These are phyloP conservation scores for Aspergillus sp. DNA, from an alignment of 2,329 filamentous ascomycete genomes.

Conservation along the genomic window DNA sequence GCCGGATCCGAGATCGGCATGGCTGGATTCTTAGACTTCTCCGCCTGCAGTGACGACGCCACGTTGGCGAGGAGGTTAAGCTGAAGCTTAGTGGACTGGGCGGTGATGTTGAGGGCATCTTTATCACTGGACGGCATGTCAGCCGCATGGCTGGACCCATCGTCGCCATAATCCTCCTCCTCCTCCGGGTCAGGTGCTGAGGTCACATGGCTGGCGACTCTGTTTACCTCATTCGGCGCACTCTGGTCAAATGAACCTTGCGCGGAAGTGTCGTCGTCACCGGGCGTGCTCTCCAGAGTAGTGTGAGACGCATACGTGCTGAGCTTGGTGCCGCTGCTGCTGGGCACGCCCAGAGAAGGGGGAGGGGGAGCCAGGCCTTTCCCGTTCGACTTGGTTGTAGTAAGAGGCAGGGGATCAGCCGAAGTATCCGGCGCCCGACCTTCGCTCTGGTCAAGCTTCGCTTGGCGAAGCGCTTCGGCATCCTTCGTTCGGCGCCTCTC, in stretches of 20 bases:
- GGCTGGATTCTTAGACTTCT: slow-evolving; percentile 60
- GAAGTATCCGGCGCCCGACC: slow-evolving; percentile 39
- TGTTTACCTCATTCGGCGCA: slow-evolving; percentile 41
- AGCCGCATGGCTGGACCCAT: slow-evolving; percentile 68
- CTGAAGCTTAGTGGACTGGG: slow-evolving; percentile 86
- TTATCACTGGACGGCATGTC: slow-evolving; percentile 68
- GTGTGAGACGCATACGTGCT: slow-evolving; percentile 41
- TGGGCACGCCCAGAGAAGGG: slow-evolving; percentile 26
- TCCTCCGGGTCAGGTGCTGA: slow-evolving; percentile 51
- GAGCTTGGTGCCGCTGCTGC: slow-evolving; percentile 35
- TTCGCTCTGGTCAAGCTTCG: slow-evolving; percentile 63
- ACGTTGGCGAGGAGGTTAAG: slow-evolving; percentile 83
- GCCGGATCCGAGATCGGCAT: slow-evolving; percentile 67
- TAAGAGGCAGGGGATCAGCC: slow-evolving; percentile 26
- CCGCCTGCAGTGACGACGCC: slow-evolving; percentile 66
- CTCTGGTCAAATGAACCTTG: slow-evolving; percentile 51
- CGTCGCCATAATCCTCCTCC: slow-evolving; percentile 66
- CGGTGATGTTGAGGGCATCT: slow-evolving; percentile 93
- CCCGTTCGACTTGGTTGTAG: slow-evolving; percentile 24
- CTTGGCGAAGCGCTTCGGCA: slow-evolving; percentile 66
- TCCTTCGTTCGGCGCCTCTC: slow-evolving; percentile 65
- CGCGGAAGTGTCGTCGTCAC: slow-evolving; percentile 45
- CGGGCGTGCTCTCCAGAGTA: slow-evolving; percentile 38
- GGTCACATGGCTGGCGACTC: slow-evolving; percentile 40
- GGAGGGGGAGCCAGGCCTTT: slow-evolving; percentile 29